Evolutionary conservation across 2,329 filamentous ascomycete genomes (phyloP).

Genomic region (Fusarium virguliforme): DNA sequence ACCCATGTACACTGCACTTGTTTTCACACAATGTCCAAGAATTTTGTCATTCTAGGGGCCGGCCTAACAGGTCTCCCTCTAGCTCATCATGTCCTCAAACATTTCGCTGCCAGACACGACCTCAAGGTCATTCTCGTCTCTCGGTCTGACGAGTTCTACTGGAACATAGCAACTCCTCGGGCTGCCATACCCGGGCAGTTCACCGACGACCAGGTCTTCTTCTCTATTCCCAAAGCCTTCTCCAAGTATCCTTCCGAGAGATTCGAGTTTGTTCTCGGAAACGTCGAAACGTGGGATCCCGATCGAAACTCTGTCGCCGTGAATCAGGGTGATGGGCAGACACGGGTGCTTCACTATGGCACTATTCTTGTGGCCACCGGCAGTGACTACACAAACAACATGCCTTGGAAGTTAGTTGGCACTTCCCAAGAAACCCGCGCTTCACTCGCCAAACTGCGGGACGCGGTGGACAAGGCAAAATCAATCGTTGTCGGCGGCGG

Average conservation of each 20-base stretch:
- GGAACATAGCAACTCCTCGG: conserved; percentile 18
- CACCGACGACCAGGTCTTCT: not conserved
- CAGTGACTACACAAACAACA: not conserved
- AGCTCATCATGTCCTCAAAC: conserved; percentile 17
- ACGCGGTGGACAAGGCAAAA: not conserved
- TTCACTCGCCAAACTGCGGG: conserved; percentile 1
- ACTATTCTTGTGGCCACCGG: conserved; percentile 1
- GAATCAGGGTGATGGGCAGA: not conserved
- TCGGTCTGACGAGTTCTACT: conserved; percentile 21
- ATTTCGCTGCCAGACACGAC: conserved; percentile 9
- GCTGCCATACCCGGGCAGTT: conserved; percentile 8
- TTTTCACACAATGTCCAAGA: not conserved
- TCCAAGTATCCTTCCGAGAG: not conserved
- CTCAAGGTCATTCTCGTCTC: conserved; percentile 22
- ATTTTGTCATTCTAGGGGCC: not conserved
- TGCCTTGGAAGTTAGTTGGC: conserved; percentile 3
- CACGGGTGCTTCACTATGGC: not conserved
- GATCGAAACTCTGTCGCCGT: not conserved
- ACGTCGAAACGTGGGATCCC: not conserved
- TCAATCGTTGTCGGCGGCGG: conserved; percentile 1
- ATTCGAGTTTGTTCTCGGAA: conserved; percentile 2
- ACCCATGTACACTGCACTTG: not conserved
- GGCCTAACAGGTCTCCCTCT: conserved; percentile 3
- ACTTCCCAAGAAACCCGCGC: not conserved
- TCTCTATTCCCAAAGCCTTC: not conserved